These are phyloP conservation scores for Colletotrichum musicola DNA, from an alignment of 2,329 filamentous ascomycete genomes.

Conservation along the genomic window DNA sequence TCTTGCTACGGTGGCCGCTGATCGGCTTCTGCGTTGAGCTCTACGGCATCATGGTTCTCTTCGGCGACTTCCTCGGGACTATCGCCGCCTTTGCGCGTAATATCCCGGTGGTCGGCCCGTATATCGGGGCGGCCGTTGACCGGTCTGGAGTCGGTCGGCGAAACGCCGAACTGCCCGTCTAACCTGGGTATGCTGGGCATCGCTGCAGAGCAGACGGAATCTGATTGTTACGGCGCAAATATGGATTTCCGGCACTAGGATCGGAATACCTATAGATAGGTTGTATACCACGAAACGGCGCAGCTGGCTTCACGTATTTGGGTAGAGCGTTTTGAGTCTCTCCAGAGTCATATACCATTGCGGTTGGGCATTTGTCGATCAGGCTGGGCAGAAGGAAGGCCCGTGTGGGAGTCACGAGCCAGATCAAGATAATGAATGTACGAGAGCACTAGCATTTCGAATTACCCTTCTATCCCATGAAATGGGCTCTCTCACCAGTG, in stretches of 20 bases:
- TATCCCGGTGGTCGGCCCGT: constrained; percentile 87
- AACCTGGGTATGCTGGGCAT: constrained; percentile 45
- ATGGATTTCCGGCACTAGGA: constrained; percentile 33
- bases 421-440: constrained; percentile 28
- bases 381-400: neutral
- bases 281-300: constrained; percentile 40
- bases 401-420: neutral
- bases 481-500: neutral
- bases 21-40: constrained; percentile 91
- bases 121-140: constrained; percentile 81
- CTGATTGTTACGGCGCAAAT: constrained; percentile 4
- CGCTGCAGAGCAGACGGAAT: neutral
- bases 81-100: constrained; percentile 89
- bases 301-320: constrained; percentile 10
- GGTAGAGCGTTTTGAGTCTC: constrained; percentile 13
- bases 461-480: neutral
- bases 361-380: neutral
- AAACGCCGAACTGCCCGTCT: constrained; percentile 84
- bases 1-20: constrained; percentile 90
- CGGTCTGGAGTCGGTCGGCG: constrained; percentile 76
- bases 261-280: constrained; percentile 21
- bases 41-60: constrained; percentile 93
- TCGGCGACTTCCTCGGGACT: constrained; percentile 96
- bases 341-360: constrained; percentile 25
- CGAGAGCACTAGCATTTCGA: constrained; percentile 10